Evolutionary conservation across 2,329 filamentous ascomycete genomes (phyloP), one percentile per base, ranked within the genome.

Genomic region (Aspergillus hiratsukae): DNA sequence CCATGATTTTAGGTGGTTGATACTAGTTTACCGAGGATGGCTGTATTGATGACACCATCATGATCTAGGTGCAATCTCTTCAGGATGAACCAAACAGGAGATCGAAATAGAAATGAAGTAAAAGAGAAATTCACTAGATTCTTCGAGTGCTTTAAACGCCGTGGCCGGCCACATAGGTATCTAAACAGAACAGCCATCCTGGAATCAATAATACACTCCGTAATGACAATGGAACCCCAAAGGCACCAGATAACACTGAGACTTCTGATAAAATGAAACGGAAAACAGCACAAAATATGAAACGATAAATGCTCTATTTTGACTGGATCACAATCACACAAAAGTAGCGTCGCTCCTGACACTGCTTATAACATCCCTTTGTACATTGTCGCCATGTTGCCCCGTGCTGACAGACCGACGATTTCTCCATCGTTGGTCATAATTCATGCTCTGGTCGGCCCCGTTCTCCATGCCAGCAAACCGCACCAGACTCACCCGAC

Each of bases 331-430:
- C 40, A 25, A 43, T 41, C 49, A 71, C 35, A 72, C 64, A 63
- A 72, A 72, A n/a, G 64, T 66, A 17, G 67, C 58, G 52, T 67
- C 66, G 27, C 67, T 67, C 45, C 60, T 54, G n/a, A 65, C 59
- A 57, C 68, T 71, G 27, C 61, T 62, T 9, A 62, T 64, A 6
- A 57, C 49, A 2, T 63, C 62, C 35, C 59, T 63, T 41, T 58
- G 57, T 19, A 68, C 51, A 43, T 57, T 53, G 23, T 27, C 21
- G 11, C 43, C 21, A 17, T 9, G 43, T 19, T 23, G 43, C 23
- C 25, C 43, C 10, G 11, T 46, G 43, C 43, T 46, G 43, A 46
- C 19, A 46, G 43, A 23, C 43, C 6, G 19, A 14, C 43, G 43
- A 21, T 11, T 14, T 23, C 57, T 57, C 54, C 58, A 59, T 31